Evolutionary conservation across 2,329 filamentous ascomycete genomes (phyloP).

Genomic region (Plenodomus biglobosus): DNA sequence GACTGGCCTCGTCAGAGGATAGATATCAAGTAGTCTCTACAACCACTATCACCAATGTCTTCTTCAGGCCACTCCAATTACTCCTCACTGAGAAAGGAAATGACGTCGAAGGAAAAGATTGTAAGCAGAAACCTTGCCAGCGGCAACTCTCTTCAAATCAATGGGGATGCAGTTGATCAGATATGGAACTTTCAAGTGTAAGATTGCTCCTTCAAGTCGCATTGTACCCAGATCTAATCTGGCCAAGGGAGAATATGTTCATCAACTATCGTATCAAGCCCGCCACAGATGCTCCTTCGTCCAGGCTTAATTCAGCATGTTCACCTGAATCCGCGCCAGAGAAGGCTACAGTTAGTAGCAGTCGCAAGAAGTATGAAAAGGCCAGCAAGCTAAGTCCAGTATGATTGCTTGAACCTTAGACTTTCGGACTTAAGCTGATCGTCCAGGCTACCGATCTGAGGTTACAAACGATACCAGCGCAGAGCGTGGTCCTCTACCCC

Average conservation of each 20-base stretch:
- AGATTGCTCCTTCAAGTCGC: background rate
- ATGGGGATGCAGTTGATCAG: background rate
- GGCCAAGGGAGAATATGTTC: slow-evolving; percentile 2
- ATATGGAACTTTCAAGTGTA: slow-evolving; percentile 5
- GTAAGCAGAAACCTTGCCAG: slow-evolving; percentile 6
- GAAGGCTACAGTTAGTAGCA: no score
- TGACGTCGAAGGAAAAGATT: background rate
- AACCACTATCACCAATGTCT: background rate
- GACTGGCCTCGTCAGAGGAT: no score
- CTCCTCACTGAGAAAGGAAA: background rate
- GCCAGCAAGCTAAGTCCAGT: background rate
- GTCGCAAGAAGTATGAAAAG: background rate
- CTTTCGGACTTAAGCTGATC: background rate
- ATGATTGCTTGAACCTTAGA: background rate
- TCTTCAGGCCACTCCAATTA: background rate
- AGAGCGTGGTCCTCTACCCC: background rate
- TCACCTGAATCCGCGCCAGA: background rate
- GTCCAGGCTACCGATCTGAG: background rate
- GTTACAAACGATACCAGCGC: background rate
- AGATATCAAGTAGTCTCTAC: no score
- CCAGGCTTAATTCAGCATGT: background rate
- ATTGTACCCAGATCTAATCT: background rate
- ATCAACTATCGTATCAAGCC: background rate
- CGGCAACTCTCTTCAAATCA: slow-evolving; percentile 5
- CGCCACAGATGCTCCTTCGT: background rate